Percentiles rank a stretch among this genome's conserved stretches.
These are phyloP conservation scores for Nepenthes alata DNA, from an alignment of 179 eudicot genomes.

Conservation along the genomic window DNA sequence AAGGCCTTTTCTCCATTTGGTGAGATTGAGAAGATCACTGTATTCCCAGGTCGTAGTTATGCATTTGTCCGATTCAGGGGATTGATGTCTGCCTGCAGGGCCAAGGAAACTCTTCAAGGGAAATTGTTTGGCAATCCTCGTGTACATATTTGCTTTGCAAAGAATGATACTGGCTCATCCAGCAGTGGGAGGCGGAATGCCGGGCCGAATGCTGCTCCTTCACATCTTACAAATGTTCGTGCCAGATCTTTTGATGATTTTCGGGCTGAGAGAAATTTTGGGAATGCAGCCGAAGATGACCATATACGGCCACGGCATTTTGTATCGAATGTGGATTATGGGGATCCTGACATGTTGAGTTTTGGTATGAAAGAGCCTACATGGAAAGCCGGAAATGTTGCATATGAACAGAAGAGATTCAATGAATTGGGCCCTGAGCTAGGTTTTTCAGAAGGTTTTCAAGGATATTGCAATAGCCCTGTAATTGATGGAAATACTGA, in stretches of 20 bases:
- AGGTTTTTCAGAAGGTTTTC: conserved; percentile 19
- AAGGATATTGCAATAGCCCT: conserved; percentile 32
- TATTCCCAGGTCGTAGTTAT: conserved; percentile 67
- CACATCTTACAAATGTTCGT: conserved; percentile 25
- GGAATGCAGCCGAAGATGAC: conserved; percentile 24
- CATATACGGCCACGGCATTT: conserved; percentile 26
- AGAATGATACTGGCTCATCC: conserved; percentile 44
- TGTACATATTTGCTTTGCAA: conserved; percentile 65
- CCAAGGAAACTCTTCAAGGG: conserved; percentile 76
- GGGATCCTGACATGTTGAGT: conserved; percentile 25
- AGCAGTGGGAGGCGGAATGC: conserved; percentile 28
- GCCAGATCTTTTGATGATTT: conserved; percentile 34
- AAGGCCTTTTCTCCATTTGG: conserved; percentile 80
- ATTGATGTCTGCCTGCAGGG: conserved; percentile 51
- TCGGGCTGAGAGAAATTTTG: conserved; percentile 27
- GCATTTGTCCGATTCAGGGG: conserved; percentile 63
- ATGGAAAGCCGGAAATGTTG: conserved; percentile 21
- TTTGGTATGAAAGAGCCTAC: conserved; percentile 24
- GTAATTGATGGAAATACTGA: conserved; percentile 20
- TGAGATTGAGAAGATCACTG: conserved; percentile 67
- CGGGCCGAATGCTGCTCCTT: conserved; percentile 31
- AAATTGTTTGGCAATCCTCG: conserved; percentile 78
- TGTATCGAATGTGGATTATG: conserved; percentile 23
- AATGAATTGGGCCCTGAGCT: conserved; percentile 30
- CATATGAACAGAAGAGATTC: conserved; percentile 38